Base-by-base conservation (phyloP, 129 eudicot genomes). In the Deinandra increscens region DNA sequence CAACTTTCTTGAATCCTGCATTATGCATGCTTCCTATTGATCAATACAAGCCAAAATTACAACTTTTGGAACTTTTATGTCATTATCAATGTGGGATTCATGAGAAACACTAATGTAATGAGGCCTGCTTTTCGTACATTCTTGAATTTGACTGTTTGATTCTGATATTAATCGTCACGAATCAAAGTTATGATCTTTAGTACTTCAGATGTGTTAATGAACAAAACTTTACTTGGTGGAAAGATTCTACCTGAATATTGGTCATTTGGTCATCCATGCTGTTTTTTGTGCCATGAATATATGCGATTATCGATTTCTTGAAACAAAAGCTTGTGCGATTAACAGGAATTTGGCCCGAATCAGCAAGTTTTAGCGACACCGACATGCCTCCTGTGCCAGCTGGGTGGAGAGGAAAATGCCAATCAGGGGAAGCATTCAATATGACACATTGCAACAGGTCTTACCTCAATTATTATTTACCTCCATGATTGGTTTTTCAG, bases 341-440 rank as follows among this genome's bases (percentile, higher is more conserved):
- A 67, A 68, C 36, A 85, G 95, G 97, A 64, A 85, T 91, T 75
- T 91, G 97, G 97, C 97, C 97, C 5, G 97, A 91, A 78, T 87
- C 92, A 6, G 81, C 89, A 36, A 87, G 97, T 80, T 91, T 87
- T 80, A 78, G 86, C 53, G 96, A 91, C 37, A 66, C 61, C 33
- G 81, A 66, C 77, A 85, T 91, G 97, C 95, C 95, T 51, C 95
- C 97, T 1, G 86, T 87, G 78, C 97, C 97, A 70, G 72, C 86
- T 66, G 84, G 82, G 38, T 91, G 95, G 95, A 87, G 80, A 69
- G 97, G 97, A 75, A 68, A 55, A 55, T 91, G 97, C 75, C 91
- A 91, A 74, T 46, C 88, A 45, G 97, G 97, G 79, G 97, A 86
- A 74, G 88, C 91, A 68, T 90, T 90, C 84, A 87, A 90, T 72